phyloP scores from a whole-genome alignment of 495 filamentous ascomycete species.

The Podospora sp. region DNA sequence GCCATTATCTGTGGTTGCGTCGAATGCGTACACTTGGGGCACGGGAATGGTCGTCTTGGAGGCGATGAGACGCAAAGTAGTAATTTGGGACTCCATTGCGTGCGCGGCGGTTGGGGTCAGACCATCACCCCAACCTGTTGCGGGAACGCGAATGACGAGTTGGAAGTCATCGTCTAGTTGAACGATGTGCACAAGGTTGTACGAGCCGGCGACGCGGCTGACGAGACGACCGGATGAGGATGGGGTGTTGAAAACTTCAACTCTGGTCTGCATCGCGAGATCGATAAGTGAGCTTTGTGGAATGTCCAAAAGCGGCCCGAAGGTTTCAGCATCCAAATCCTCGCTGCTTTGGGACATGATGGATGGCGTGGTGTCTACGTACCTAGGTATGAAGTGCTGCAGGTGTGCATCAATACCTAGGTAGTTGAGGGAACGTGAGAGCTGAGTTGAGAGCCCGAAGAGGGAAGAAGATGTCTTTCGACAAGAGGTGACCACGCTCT shows the following conservation, averaged over 20 bases:
- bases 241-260: background rate
- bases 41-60: constrained; percentile 29
- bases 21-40: constrained; percentile 29
- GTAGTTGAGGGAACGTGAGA: too few species aligned
- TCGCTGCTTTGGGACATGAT: too few species aligned
- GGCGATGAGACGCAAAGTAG: constrained; percentile 31
- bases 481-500: too few species aligned
- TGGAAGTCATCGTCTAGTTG: constrained; percentile 25
- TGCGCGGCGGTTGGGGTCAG: constrained; percentile 25
- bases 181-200: constrained; percentile 31
- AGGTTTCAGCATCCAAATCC: background rate
- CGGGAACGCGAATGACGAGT: constrained; percentile 33
- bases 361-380: too few species aligned
- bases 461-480: too few species aligned
- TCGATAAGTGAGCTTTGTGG: constrained; percentile 3
- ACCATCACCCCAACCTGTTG: constrained; percentile 21
- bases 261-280: background rate
- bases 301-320: background rate
- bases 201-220: constrained; percentile 18
- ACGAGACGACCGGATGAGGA: background rate
- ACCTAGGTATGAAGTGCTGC: too few species aligned
- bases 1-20: constrained; percentile 27
- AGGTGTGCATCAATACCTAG: too few species aligned
- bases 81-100: constrained; percentile 31
- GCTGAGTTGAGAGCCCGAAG: too few species aligned